Conservation (phyloP, 1,284 basidiomycete species). For the Ustilago hordei region DNA sequence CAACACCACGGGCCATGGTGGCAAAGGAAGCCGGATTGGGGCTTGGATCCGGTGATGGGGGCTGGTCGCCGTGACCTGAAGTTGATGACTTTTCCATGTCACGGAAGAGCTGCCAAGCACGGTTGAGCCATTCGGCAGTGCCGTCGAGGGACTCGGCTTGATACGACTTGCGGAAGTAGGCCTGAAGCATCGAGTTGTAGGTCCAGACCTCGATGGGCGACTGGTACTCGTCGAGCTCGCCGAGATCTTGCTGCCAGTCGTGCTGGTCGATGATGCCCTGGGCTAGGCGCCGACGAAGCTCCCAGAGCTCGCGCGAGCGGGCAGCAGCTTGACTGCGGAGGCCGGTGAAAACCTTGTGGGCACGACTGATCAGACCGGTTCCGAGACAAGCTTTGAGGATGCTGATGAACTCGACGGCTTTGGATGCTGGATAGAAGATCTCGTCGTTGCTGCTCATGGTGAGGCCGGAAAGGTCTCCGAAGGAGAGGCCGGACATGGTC, state of each 20-base stretch:
- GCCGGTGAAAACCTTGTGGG: conserved; percentile 62
- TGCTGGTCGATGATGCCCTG: conserved; percentile 45
- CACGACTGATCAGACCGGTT: conserved; percentile 62
- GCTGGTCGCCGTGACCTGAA: conserved; percentile 21
- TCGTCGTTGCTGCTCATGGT: conserved; percentile 55
- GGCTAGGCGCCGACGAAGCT: conserved; percentile 33
- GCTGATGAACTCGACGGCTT: conserved; percentile 55
- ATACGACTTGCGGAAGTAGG: conserved; percentile 60
- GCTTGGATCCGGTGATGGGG: conserved; percentile 46
- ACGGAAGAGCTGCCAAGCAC: conserved; percentile 57
- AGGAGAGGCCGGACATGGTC: conserved; percentile 31
- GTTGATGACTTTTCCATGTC: conserved; percentile 48
- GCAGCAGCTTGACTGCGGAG: conserved; percentile 50
- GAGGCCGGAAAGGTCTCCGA: conserved; percentile 48
- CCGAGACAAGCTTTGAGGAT: conserved; percentile 65
- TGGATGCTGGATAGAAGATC: conserved; percentile 56
- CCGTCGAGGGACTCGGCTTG: conserved; percentile 46
- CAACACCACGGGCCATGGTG: conserved; percentile 60
- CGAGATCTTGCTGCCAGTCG: conserved; percentile 38
- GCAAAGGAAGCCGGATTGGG: conserved; percentile 59
- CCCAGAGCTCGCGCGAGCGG: conserved; percentile 46
- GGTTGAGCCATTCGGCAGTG: conserved; percentile 49
- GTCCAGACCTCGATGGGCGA: conserved; percentile 54
- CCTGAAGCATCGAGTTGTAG: conserved; percentile 65
- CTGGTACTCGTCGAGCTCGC: conserved; percentile 26